Percentiles rank a stretch among this genome's conserved stretches.
Conservation (phyloP, 139 green algal genomes). For the Zygnema cylindricum region DNA sequence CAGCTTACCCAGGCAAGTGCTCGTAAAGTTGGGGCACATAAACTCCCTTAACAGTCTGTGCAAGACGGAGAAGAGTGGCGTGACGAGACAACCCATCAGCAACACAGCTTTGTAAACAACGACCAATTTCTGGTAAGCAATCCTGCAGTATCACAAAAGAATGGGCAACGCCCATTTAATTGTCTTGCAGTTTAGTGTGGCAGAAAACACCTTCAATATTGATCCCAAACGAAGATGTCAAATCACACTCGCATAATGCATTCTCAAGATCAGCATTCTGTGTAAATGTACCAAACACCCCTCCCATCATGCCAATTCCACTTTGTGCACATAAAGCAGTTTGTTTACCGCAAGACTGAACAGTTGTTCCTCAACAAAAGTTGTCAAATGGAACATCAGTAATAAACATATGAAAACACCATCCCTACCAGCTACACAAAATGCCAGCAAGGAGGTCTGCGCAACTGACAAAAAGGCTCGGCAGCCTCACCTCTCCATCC, state of each 20-base stretch:
- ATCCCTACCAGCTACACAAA: not conserved
- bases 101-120: conserved; percentile 68
- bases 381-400: not conserved
- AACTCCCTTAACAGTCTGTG: conserved; percentile 70
- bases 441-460: not conserved
- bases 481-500: conserved; percentile 66
- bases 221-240: too few relatives aligned
- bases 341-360: not conserved
- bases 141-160: too few relatives aligned
- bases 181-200: too few relatives aligned
- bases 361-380: not conserved
- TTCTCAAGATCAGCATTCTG: too few relatives aligned
- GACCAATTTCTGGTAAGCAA: conserved; percentile 70
- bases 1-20: conserved; percentile 48
- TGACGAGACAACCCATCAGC: conserved; percentile 66
- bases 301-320: too few relatives aligned
- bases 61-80: conserved; percentile 69
- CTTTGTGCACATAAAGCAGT: not conserved
- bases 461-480: not conserved
- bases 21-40: conserved; percentile 85
- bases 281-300: too few relatives aligned
- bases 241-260: too few relatives aligned
- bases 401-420: not conserved
- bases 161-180: too few relatives aligned
- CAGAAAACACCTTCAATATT: too few relatives aligned